Conservation (phyloP, 179 eudicot species). For the Heliamphora pulchella region DNA sequence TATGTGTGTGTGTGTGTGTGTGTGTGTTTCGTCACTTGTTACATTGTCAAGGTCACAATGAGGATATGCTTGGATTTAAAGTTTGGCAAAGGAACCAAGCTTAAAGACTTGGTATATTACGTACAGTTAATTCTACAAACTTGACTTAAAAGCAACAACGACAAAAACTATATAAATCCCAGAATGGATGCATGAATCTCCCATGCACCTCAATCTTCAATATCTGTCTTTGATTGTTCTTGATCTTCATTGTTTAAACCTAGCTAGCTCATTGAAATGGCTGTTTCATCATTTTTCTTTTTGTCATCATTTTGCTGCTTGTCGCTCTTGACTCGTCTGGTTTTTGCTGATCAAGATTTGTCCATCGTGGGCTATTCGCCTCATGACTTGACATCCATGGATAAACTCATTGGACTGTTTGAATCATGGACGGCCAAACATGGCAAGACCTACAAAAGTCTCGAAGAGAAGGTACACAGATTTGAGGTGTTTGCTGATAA, state of each 20-base stretch:
- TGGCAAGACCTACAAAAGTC: conserved; percentile 50
- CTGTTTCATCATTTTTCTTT: conserved; percentile 15
- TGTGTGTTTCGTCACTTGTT: conserved; percentile 4
- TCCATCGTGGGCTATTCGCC: conserved; percentile 75
- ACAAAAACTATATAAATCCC: conserved; percentile 28
- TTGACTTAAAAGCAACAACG: conserved; percentile 45
- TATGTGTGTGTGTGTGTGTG: too few relatives aligned
- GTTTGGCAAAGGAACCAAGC: conserved; percentile 42
- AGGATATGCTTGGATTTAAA: conserved; percentile 43
- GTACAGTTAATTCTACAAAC: conserved; percentile 19
- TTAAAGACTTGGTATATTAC: conserved; percentile 41
- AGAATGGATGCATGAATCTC: background rate
- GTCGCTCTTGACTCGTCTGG: conserved; percentile 19
- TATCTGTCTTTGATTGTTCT: background rate
- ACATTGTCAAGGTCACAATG: conserved; percentile 8
- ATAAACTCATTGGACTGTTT: conserved; percentile 53
- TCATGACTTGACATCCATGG: conserved; percentile 54
- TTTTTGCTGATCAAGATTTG: conserved; percentile 31
- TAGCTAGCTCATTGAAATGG: conserved; percentile 15
- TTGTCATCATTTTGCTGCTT: conserved; percentile 20
- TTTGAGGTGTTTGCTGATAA: conserved; percentile 85
- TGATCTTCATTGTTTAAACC: background rate
- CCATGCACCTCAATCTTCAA: conserved; percentile 19
- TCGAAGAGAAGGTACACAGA: conserved; percentile 78
- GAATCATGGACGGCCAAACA: conserved; percentile 81